A percentile compares a stretch with the other conserved stretches of the same genome.
Evolutionary conservation across 148 eudicot species (phyloP).

Genomic region (Vaccinium darrowii): DNA sequence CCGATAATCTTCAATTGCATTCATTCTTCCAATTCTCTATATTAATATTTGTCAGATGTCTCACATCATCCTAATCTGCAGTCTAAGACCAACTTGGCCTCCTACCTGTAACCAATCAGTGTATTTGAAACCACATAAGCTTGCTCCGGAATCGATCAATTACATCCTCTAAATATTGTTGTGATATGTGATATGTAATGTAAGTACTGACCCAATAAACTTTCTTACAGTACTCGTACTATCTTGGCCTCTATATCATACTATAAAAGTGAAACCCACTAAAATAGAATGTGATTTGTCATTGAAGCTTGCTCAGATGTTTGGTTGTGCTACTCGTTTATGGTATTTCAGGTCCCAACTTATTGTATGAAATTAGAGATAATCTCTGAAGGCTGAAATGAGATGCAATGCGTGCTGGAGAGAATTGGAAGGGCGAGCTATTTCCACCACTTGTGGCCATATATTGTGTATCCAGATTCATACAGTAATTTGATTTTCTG

Average conservation of each 20-base stretch:
- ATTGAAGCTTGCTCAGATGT: not conserved
- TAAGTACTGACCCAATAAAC: not conserved
- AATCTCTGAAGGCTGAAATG: conserved; percentile 50
- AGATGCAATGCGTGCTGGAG: conserved; percentile 99
- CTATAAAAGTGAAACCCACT: not conserved
- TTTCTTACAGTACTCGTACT: not conserved
- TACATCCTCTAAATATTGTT: not conserved
- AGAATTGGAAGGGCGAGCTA: conserved; percentile 89
- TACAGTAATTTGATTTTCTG: not conserved
- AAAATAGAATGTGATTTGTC: not conserved
- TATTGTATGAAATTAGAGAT: conserved; percentile 12
- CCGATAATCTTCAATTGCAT: not conserved
- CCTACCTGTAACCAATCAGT: too few relatives aligned
- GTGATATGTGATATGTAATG: not conserved
- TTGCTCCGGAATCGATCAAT: not conserved
- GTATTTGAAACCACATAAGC: too few relatives aligned
- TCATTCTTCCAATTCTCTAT: not conserved
- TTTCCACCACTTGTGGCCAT: conserved; percentile 90
- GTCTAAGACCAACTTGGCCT: not conserved
- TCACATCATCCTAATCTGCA: not conserved
- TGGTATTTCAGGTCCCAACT: not conserved
- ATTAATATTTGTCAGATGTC: not conserved
- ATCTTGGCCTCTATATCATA: not conserved
- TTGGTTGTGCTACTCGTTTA: not conserved
- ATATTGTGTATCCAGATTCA: conserved; percentile 68